Conservation (phyloP, 2,329 filamentous ascomycete genomes). For the Colletotrichum acutatum region DNA sequence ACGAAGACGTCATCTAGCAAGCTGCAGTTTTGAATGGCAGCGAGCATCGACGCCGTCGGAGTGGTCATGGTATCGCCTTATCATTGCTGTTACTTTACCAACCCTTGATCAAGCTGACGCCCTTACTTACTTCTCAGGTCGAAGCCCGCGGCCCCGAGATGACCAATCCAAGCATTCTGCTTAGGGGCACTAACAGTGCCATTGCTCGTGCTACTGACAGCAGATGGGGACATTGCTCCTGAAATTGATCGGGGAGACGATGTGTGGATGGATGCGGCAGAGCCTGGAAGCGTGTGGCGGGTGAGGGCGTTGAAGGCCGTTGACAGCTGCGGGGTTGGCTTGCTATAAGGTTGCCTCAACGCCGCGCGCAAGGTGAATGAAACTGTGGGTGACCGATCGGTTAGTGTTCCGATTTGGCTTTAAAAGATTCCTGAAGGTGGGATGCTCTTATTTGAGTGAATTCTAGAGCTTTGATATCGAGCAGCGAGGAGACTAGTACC, state of each 20-base stretch:
- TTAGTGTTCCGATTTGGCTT: constrained; percentile 21
- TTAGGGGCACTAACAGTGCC: not conserved
- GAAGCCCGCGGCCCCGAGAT: constrained; percentile 49
- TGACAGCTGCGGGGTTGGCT: constrained; percentile 24
- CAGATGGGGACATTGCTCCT: constrained; percentile 16
- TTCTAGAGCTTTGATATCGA: not conserved
- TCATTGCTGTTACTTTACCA: not conserved
- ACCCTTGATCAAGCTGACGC: not conserved
- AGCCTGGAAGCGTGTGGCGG: not conserved
- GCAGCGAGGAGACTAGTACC: not conserved
- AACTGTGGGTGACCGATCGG: constrained; percentile 13
- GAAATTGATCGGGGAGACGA: not conserved
- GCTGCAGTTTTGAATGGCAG: constrained; percentile 78
- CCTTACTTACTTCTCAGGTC: constrained; percentile 52
- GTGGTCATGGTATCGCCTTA: constrained; percentile 72
- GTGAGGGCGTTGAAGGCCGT: not conserved
- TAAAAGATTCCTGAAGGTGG: not conserved
- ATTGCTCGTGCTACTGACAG: not conserved
- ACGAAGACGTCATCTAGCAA: constrained; percentile 86
- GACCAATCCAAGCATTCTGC: constrained; percentile 49
- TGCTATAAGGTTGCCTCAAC: constrained; percentile 6
- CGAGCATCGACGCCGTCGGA: constrained; percentile 83
- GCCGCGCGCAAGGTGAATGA: constrained; percentile 1
- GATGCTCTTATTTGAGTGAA: not conserved
- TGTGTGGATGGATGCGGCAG: not conserved